Conservation (phyloP, 208 protist genomes). For the Vickermania spadyakhi region DNA sequence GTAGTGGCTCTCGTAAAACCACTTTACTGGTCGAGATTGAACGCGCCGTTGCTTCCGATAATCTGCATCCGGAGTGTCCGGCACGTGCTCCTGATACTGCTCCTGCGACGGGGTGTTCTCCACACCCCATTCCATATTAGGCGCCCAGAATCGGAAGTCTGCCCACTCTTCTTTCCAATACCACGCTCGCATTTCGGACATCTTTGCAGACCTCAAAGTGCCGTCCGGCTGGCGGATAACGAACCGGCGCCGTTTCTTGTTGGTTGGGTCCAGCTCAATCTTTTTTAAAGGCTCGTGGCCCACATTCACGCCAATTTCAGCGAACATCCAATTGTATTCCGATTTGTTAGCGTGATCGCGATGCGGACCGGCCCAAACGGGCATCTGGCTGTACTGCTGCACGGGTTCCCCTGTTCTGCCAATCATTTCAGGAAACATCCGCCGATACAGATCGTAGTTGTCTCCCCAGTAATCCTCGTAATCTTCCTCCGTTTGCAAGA, state of each 20-base stretch:
- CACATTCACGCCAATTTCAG: slow-evolving; percentile 91
- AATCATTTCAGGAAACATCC: slow-evolving; percentile 93
- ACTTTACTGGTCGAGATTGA: slow-evolving; percentile 87
- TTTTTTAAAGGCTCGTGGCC: slow-evolving; percentile 90
- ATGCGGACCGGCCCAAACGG: slow-evolving; percentile 86
- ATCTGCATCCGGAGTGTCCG: slow-evolving; percentile 85
- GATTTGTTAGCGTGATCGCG: slow-evolving; percentile 89
- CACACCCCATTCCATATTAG: slow-evolving; percentile 91
- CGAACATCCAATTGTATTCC: slow-evolving; percentile 93
- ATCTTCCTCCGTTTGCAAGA: slow-evolving; percentile 90
- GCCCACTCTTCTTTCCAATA: slow-evolving; percentile 95
- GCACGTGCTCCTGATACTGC: slow-evolving; percentile 90
- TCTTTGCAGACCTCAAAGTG: slow-evolving; percentile 90
- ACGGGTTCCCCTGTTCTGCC: slow-evolving; percentile 85
- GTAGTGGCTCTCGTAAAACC: slow-evolving; percentile 93
- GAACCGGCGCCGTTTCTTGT: slow-evolving; percentile 90
- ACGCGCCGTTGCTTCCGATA: slow-evolving; percentile 87
- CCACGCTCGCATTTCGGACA: slow-evolving; percentile 93
- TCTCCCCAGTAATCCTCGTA: slow-evolving; percentile 93
- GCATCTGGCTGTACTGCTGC: slow-evolving; percentile 91
- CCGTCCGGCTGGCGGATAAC: slow-evolving; percentile 90
- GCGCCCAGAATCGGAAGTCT: slow-evolving; percentile 91
- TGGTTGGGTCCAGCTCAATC: slow-evolving; percentile 88
- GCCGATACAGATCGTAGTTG: slow-evolving; percentile 92
- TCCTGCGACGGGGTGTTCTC: slow-evolving; percentile 88